Evolutionary conservation across 225 moss, liverwort and hornwort species (phyloP), one percentile per base, ranked within the genome.

Genomic region (Pseudisothecium myosuroides): DNA sequence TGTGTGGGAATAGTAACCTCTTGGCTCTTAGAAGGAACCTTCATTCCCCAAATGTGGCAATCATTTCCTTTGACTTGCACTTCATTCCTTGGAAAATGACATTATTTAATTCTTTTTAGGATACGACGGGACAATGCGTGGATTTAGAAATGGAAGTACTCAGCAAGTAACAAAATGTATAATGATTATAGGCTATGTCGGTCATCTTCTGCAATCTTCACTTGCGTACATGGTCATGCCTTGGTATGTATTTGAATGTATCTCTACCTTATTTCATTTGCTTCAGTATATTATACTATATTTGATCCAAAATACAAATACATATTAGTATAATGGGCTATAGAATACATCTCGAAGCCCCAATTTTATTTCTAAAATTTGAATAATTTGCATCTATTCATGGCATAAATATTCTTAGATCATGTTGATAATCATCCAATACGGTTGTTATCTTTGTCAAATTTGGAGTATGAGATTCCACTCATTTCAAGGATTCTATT

Each of bases 321-420:
- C 69, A 24, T 1, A 24, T 1, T 8, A 1, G 8, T 24, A 2
- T 68, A 14, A 24, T 69, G 14, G 3, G 0, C 7, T 41, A 26
- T 69, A 24, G 14, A 69, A 41, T 41, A 41, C 26, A 69, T 39
- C 26, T 41, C 24, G 5, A 39, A 39, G 8, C 5, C 24, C 3
- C 5, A 1, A 24, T 3, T 39, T 39, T 14, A 39, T 39, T 39
- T 24, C 7, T 4, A 39, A 69, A 39, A 39, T 24, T 23, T 39
- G 7, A 11, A 69, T 2, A 68, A 4, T 69, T 23, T 69, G 23
- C 13, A 39, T 69, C 39, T 39, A 68, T 39, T 13, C 13, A 68
- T 7, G n/a, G 13, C 0, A 0, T 7, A 69, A 39, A 39, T 24
- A 39, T 24, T 39, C 8, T 41, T 26, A 24, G 8, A 71, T 71